Conservation (phyloP, 352 stramenopile species). For the Globisporangium solare region DNA sequence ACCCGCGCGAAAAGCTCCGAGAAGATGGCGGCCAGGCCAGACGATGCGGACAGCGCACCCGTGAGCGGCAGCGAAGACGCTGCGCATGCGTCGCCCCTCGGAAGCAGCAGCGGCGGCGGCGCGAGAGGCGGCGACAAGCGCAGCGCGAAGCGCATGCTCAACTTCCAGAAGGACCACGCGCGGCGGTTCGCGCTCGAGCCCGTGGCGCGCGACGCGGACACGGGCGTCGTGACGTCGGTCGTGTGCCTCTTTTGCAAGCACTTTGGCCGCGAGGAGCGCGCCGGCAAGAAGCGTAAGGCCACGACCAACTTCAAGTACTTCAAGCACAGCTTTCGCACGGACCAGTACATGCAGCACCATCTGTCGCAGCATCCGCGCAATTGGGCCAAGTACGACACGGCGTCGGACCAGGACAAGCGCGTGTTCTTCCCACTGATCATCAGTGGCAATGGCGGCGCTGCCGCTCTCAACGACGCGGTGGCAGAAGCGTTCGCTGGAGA, state of each 20-base stretch:
- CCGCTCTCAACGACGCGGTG: not conserved
- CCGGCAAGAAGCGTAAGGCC: slow-evolving; percentile 43
- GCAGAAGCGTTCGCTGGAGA: not conserved
- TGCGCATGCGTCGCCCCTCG: not conserved
- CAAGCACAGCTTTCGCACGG: slow-evolving; percentile 53
- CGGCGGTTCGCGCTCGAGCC: slow-evolving; percentile 51
- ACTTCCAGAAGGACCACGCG: slow-evolving; percentile 42
- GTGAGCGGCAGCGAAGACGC: not conserved
- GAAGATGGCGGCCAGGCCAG: too few species aligned
- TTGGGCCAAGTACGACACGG: slow-evolving; percentile 43
- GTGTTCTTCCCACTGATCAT: slow-evolving; percentile 36
- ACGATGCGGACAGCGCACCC: too few species aligned
- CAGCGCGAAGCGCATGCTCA: not conserved
- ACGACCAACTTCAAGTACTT: slow-evolving; percentile 72
- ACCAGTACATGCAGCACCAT: slow-evolving; percentile 73
- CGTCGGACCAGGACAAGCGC: slow-evolving; percentile 35
- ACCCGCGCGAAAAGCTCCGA: too few species aligned
- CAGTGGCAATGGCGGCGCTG: not conserved
- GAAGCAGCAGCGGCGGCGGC: not conserved
- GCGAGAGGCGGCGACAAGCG: not conserved
- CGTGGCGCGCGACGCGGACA: slow-evolving; percentile 35
- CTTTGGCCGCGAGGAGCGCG: slow-evolving; percentile 53
- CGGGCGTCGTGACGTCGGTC: slow-evolving; percentile 38
- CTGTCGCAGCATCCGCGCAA: slow-evolving; percentile 41
- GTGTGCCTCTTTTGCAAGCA: slow-evolving; percentile 66